Base-by-base conservation (phyloP, 2,329 filamentous ascomycete genomes). In the Daldinia eschscholtzii region DNA sequence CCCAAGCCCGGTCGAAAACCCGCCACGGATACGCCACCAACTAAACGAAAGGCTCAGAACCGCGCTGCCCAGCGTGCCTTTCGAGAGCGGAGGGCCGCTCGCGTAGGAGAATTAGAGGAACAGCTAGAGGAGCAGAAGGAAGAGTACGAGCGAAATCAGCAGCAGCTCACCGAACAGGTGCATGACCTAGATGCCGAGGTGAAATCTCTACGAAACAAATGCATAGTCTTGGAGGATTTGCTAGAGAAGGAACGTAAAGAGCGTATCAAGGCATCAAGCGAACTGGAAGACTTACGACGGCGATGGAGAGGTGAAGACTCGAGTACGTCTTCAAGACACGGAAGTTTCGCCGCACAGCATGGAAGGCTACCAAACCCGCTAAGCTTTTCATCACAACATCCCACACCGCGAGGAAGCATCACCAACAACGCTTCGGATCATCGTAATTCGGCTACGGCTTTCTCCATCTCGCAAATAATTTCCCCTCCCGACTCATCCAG, bases 1-100 rank as follows among this genome's bases (percentile, higher is more conserved):
- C 93, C 93, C 53, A 95, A 94, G 84, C 95, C 96, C 23, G 95
- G 95, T 56, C 90, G 95, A 74, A 98, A 98, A 85, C 94, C 95
- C 2, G 93, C 93, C 53, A 97, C 93, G 39, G 94, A 98, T 78
- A 97, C 94, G 59, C 94, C 94, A 13, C 92, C 93, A 1, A 97
- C 94, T 48, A 97, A 97, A 83, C 89, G 96, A 72, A 97, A 98
- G 84, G 92, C 93, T 1, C 96, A 98, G 82, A 98, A 98, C 80
- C 88, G 96, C 67, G 92, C 93, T 53, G 95, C 95, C 2, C 95
- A 98, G 82, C 86, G 95, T 65, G 93, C 92, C 0, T 98, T 98
- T 80, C 88, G 95, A 37, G 94, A 97, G 81, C 87, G 95, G 65
- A 89, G 95, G 70, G 93, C 93, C 1, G 93, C 93, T 26, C 92